These are phyloP conservation scores for Blakeslea trispora DNA, from an alignment of 371 early-diverging fungal genomes.

Conservation along the genomic window DNA sequence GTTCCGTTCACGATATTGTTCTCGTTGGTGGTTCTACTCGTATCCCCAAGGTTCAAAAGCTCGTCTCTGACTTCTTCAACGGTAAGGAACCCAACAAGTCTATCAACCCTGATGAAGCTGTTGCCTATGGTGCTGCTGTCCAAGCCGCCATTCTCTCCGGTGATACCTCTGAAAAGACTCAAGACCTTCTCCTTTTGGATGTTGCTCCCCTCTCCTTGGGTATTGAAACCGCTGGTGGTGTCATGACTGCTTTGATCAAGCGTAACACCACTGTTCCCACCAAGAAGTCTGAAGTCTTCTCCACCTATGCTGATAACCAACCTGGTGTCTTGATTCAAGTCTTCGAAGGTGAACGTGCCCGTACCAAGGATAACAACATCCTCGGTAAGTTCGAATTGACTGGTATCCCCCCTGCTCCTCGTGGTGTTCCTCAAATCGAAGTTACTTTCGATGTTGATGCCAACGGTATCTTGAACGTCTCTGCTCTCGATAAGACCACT, in stretches of 20 bases:
- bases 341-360: slow-evolving; percentile 91
- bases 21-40: slow-evolving; percentile 99
- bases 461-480: slow-evolving; percentile 94
- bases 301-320: slow-evolving; percentile 94
- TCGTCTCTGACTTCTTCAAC: slow-evolving; percentile 96
- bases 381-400: slow-evolving; percentile 90
- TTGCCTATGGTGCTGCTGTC: slow-evolving; percentile 98
- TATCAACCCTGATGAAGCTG: slow-evolving; percentile 97
- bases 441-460: slow-evolving; percentile 94
- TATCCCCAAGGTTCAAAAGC: slow-evolving; percentile 99
- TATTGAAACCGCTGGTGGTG: slow-evolving; percentile 94
- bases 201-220: slow-evolving; percentile 91
- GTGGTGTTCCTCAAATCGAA: slow-evolving; percentile 91
- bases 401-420: slow-evolving; percentile 89
- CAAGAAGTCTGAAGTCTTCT: slow-evolving; percentile 89
- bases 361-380: slow-evolving; percentile 91
- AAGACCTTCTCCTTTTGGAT: slow-evolving; percentile 84
- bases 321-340: slow-evolving; percentile 90
- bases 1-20: slow-evolving; percentile 93
- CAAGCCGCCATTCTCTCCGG: slow-evolving; percentile 89
- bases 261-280: slow-evolving; percentile 93
- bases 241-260: slow-evolving; percentile 76
- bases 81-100: slow-evolving; percentile 95
- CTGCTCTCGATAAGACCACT: slow-evolving; percentile 90
- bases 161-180: slow-evolving; percentile 71